Evolutionary conservation across 1,284 basidiomycete genomes (phyloP).

Genomic region (Tetrapyrgos nigripes): DNA sequence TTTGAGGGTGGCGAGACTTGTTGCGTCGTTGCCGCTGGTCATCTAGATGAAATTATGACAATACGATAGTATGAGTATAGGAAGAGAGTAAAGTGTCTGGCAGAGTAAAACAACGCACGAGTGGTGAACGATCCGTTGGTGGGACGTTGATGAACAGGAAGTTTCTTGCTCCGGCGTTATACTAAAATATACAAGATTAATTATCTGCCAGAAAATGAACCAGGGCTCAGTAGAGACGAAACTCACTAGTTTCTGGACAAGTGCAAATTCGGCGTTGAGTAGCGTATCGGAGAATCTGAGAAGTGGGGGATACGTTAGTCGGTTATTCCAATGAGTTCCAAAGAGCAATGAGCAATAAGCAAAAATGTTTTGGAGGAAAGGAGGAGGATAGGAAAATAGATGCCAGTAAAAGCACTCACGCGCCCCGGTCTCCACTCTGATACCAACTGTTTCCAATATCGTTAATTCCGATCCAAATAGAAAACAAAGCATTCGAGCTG

Average conservation of each 20-base stretch:
- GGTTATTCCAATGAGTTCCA: not conserved
- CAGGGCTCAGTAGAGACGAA: no score
- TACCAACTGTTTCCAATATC: slow-evolving; percentile 64
- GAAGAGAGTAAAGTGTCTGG: not conserved
- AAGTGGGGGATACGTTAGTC: not conserved
- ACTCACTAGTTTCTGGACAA: slow-evolving; percentile 60
- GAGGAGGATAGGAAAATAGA: not conserved
- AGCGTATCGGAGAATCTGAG: slow-evolving; percentile 53
- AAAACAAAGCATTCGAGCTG: slow-evolving; percentile 57
- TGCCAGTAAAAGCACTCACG: slow-evolving; percentile 40
- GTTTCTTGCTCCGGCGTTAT: slow-evolving; percentile 54
- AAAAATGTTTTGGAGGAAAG: not conserved
- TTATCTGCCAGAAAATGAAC: not conserved
- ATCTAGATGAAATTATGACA: not conserved
- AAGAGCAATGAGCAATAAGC: not conserved
- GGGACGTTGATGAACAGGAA: slow-evolving; percentile 69
- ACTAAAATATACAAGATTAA: not conserved
- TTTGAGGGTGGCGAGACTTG: slow-evolving; percentile 41
- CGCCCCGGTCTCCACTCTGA: slow-evolving; percentile 48
- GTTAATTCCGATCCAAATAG: slow-evolving; percentile 68
- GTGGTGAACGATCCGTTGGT: slow-evolving; percentile 57
- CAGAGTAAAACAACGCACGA: slow-evolving; percentile 38
- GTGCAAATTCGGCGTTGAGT: slow-evolving; percentile 57
- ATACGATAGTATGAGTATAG: not conserved
- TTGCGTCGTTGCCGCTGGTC: not conserved